phyloP scores from a whole-genome alignment of 805 yeast genomes.

The Zygosaccharomyces pseudorouxii region DNA sequence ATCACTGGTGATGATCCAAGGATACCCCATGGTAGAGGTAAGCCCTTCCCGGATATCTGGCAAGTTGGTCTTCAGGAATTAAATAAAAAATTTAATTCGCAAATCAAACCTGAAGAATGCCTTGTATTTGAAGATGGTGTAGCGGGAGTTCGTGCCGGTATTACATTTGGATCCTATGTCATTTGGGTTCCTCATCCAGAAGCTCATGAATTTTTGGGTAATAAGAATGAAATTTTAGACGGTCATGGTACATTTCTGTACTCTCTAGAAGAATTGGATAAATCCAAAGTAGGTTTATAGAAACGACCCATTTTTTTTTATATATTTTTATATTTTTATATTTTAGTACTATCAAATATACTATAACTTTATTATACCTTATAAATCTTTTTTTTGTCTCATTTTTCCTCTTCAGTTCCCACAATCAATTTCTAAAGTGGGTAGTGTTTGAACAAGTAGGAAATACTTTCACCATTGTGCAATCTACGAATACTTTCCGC shows the following conservation, averaged over 20 bases:
- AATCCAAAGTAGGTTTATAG: slow-evolving; percentile 42
- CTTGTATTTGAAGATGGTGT: slow-evolving; percentile 93
- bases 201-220: slow-evolving; percentile 55
- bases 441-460: slow-evolving; percentile 57
- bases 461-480: slow-evolving; percentile 83
- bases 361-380: slow-evolving; percentile 1
- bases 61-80: slow-evolving; percentile 66
- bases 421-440: slow-evolving; percentile 21
- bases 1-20: slow-evolving; percentile 88
- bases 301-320: neutral
- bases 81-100: slow-evolving; percentile 47
- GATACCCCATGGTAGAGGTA: slow-evolving; percentile 81
- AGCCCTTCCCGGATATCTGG: slow-evolving; percentile 95
- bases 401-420: neutral
- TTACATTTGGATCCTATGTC: slow-evolving; percentile 77
- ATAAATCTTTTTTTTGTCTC: neutral
- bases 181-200: slow-evolving; percentile 90
- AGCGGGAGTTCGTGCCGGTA: slow-evolving; percentile 85
- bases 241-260: slow-evolving; percentile 53
- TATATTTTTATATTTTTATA: neutral
- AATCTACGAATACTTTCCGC: slow-evolving; percentile 82
- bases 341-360: neutral
- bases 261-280: slow-evolving; percentile 51
- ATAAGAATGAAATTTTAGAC: slow-evolving; percentile 47
- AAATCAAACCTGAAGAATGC: slow-evolving; percentile 70